Evolutionary conservation across 148 eudicot genomes (phyloP).

Genomic region (Chenopodium suecicum): DNA sequence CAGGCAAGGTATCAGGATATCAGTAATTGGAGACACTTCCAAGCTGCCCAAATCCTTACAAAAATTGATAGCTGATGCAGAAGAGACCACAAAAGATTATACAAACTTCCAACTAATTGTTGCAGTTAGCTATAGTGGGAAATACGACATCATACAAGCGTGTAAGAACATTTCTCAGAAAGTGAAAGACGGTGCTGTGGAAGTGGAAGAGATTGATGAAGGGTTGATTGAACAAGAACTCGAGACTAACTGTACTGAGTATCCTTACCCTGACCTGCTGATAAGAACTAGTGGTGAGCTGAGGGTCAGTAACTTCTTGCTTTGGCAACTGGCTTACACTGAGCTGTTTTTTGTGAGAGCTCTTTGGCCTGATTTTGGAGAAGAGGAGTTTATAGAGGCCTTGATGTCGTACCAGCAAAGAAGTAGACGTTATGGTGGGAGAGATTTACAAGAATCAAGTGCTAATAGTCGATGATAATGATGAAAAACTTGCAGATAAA

Average conservation of each 20-base stretch:
- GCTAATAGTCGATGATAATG: not conserved
- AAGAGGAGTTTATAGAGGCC: slow-evolving; percentile 56
- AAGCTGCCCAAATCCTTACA: slow-evolving; percentile 46
- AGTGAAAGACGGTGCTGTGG: slow-evolving; percentile 51
- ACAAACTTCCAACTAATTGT: slow-evolving; percentile 56
- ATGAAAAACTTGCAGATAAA: not conserved
- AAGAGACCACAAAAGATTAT: slow-evolving; percentile 48
- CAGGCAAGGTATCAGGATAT: slow-evolving; percentile 53
- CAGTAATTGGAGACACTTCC: slow-evolving; percentile 56
- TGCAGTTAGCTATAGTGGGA: slow-evolving; percentile 70
- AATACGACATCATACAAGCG: slow-evolving; percentile 68
- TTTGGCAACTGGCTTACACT: slow-evolving; percentile 80
- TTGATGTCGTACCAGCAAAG: slow-evolving; percentile 61
- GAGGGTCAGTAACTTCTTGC: slow-evolving; percentile 75
- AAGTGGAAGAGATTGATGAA: slow-evolving; percentile 53
- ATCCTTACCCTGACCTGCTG: slow-evolving; percentile 63
- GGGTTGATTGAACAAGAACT: slow-evolving; percentile 54
- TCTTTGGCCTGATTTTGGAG: slow-evolving; percentile 80
- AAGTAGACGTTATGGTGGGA: slow-evolving; percentile 62
- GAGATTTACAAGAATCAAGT: slow-evolving; percentile 22
- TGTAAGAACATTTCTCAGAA: slow-evolving; percentile 60
- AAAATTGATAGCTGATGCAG: slow-evolving; percentile 44
- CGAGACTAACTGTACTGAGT: slow-evolving; percentile 52
- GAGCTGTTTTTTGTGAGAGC: slow-evolving; percentile 55
- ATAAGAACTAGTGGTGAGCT: slow-evolving; percentile 78